Conservation (phyloP, 164 flowering plant species). For the Aristolochia californica region DNA sequence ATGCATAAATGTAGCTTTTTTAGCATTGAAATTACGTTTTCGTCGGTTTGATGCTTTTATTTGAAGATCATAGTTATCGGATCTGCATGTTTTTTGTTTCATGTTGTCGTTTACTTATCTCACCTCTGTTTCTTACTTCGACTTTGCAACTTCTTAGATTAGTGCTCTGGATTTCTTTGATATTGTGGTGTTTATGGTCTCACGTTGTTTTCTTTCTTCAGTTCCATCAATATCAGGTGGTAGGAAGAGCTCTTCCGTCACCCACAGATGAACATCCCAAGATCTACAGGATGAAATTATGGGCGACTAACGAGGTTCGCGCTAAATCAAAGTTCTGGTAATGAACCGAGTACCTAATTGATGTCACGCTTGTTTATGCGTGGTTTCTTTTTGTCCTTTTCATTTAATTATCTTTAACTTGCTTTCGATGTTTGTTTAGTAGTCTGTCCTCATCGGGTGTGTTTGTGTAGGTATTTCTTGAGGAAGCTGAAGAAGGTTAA, state of each 20-base stretch:
- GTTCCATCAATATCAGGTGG: slow-evolving; percentile 91
- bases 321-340: slow-evolving; percentile 87
- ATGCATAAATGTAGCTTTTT: too few species aligned
- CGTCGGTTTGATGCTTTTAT: too few species aligned
- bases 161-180: neutral
- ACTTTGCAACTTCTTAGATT: neutral
- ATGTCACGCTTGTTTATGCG: neutral
- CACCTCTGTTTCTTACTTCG: neutral
- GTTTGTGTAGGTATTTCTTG: slow-evolving; percentile 51
- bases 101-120: neutral
- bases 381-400: neutral
- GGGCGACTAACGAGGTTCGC: slow-evolving; percentile 83
- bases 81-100: too few species aligned
- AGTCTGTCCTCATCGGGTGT: neutral
- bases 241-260: slow-evolving; percentile 72
- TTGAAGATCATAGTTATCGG: too few species aligned
- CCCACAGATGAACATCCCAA: slow-evolving; percentile 69
- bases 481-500: slow-evolving; percentile 92
- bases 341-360: neutral
- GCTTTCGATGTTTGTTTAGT: neutral
- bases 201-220: slow-evolving; percentile 13
- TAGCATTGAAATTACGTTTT: too few species aligned
- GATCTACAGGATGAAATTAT: slow-evolving; percentile 88
- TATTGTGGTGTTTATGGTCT: neutral
- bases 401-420: neutral